A percentile compares a stretch with the other conserved stretches of the same genome.
Evolutionary conservation across 2,329 filamentous ascomycete species (phyloP).

Genomic region (Elsinoe ampelina): DNA sequence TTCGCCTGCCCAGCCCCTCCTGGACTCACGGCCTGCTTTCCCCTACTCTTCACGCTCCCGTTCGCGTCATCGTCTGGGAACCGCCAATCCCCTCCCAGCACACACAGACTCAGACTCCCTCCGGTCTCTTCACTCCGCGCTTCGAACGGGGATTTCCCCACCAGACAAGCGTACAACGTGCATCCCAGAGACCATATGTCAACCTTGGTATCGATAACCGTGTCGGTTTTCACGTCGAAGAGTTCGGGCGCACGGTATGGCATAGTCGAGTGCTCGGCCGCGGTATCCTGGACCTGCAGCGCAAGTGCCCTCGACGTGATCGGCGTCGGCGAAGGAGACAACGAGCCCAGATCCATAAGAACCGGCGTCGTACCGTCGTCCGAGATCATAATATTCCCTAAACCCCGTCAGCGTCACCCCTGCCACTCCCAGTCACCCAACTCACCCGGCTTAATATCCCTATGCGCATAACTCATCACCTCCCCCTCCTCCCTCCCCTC

Average conservation of each 20-base stretch:
- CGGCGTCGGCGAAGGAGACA: constrained; percentile 75
- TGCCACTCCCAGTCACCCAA: neutral
- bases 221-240: constrained; percentile 93
- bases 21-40: constrained; percentile 42
- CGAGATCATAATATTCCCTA: constrained; percentile 94
- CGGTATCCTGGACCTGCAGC: constrained; percentile 84
- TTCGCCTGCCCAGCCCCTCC: constrained; percentile 16
- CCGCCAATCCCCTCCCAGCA: constrained; percentile 88
- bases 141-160: constrained; percentile 95
- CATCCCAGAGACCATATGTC: constrained; percentile 98
- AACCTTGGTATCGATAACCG: constrained; percentile 86
- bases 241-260: constrained; percentile 95
- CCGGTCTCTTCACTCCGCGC: constrained; percentile 93
- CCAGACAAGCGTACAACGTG: constrained; percentile 92
- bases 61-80: constrained; percentile 79
- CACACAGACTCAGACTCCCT: constrained; percentile 83
- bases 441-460: constrained; percentile 92
- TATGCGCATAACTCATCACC: constrained; percentile 75
- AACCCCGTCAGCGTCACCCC: neutral
- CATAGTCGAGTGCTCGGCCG: constrained; percentile 96
- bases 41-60: constrained; percentile 38
- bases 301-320: constrained; percentile 87
- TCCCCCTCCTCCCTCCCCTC: constrained; percentile 60
- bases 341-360: constrained; percentile 92
- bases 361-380: constrained; percentile 83